Evolutionary conservation across 495 filamentous ascomycete genomes (phyloP).

Genomic region (Darksidea phi): DNA sequence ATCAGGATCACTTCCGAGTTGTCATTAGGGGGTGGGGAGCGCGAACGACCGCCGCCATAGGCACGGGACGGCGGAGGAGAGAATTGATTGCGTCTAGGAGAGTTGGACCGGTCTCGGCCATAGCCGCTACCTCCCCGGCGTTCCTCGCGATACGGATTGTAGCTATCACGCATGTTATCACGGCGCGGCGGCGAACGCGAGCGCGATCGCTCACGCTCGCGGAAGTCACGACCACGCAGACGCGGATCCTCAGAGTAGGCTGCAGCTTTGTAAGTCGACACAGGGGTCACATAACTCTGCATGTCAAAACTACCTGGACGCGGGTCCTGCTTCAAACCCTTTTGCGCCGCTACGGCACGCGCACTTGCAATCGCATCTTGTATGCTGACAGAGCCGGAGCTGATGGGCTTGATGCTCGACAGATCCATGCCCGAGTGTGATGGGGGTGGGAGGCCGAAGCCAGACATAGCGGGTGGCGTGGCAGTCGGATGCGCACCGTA

Average conservation of each 20-base stretch:
- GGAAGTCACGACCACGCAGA: constrained; percentile 51
- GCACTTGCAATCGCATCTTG: constrained; percentile 72
- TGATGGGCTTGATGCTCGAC: constrained; percentile 69
- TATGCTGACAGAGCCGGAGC: constrained; percentile 69
- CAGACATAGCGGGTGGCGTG: constrained; percentile 46
- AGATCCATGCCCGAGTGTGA: constrained; percentile 69
- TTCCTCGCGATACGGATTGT: constrained; percentile 75
- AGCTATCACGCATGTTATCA: constrained; percentile 65
- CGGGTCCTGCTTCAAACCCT: constrained; percentile 54
- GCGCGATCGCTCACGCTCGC: constrained; percentile 59
- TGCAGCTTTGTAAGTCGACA: constrained; percentile 1
- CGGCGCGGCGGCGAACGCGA: constrained; percentile 64
- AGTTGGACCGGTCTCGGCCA: constrained; percentile 39
- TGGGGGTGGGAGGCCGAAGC: constrained; percentile 64
- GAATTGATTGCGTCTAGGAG: constrained; percentile 37
- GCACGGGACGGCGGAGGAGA: constrained; percentile 42
- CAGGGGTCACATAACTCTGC: neutral
- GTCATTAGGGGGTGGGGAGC: constrained; percentile 59
- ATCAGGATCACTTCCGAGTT: constrained; percentile 71
- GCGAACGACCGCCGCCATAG: constrained; percentile 48
- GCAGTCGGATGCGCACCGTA: constrained; percentile 39
- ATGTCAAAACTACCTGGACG: constrained; percentile 13
- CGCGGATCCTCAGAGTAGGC: constrained; percentile 45
- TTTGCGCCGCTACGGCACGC: constrained; percentile 67
- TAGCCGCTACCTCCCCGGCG: constrained; percentile 43